Base-by-base conservation (phyloP, 805 yeast species). In the Candida dendrica region DNA sequence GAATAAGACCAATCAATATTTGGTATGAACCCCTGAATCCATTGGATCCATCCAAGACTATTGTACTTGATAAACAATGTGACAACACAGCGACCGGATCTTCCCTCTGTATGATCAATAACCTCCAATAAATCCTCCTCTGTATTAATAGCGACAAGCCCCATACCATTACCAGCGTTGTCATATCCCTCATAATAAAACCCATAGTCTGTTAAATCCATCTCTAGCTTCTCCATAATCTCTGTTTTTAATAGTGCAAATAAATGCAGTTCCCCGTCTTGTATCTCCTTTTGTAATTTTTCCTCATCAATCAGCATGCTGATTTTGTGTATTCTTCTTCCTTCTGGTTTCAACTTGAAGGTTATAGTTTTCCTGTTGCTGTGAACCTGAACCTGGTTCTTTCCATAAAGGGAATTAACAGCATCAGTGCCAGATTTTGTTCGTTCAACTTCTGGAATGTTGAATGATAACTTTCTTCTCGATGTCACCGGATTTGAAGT, bases 111-210 rank as follows among this genome's bases (percentile, higher is more conserved):
- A 1, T 39, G 10, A 22, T 48, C 47, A 18, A 60, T 57, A 3
- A 61, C 58, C 24, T 50, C 51, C 27, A 48, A 47, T 39, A 69
- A 47, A 45, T 68, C 72, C 18, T 56, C 60, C 34, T 60, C 64
- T 38, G 57, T 61, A 8, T 52, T 58, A 10, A 69, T 52, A 2
- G 57, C 39, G 5, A 67, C 53, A 41, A 58, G 39, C 2, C 56
- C 59, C 22, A 65, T 72, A 27, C 64, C 66, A 44, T 69, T 71
- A 2, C 57, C 59, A 26, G 66, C 72, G 26, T 63, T 66, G 40
- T 69, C 73, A 14, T 58, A 48, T 15, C 15, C 17, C 11, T 6
- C 19, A 42, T 67, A 69, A 27, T 66, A 59, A 10, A 69, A 40
- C 17, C 64, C 64, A 42, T 60, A 53, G 1, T 32, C 33, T n/a